phyloP scores from a whole-genome alignment of 2,329 filamentous ascomycete genomes.

The Lomentospora prolificans region DNA sequence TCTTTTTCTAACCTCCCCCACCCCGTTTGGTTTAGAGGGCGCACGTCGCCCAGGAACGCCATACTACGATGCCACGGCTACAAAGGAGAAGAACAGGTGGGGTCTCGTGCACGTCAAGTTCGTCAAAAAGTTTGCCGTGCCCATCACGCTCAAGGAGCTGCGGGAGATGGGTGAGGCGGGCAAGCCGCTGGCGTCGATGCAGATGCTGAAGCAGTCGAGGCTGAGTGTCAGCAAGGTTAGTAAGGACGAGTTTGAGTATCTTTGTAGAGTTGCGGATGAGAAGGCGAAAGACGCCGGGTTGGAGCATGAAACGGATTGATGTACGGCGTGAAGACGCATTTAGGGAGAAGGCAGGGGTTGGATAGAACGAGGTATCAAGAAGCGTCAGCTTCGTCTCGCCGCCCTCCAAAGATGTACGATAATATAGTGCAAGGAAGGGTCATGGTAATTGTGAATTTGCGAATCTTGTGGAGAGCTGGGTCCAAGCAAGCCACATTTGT shows the following conservation, averaged over 20 bases:
- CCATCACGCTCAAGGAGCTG: conserved; percentile 62
- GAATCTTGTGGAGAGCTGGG: no score
- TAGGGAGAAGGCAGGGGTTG: no score
- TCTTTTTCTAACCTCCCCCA: conserved; percentile 6
- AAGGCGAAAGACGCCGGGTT: conserved; percentile 29
- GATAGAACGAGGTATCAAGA: no score
- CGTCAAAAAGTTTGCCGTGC: conserved; percentile 66
- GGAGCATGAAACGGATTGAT: conserved; percentile 20
- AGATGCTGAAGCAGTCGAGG: conserved; percentile 72
- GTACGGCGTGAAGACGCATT: background rate
- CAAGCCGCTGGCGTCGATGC: conserved; percentile 60
- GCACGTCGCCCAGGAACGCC: conserved; percentile 33
- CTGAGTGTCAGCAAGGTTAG: conserved; percentile 69
- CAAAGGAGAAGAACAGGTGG: conserved; percentile 52
- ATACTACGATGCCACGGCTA: conserved; percentile 76
- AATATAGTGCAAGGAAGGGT: no score
- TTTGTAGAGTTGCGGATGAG: conserved; percentile 41
- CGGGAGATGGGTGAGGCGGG: conserved; percentile 49
- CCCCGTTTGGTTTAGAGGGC: conserved; percentile 18
- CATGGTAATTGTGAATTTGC: no score
- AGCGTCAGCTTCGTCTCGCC: no score
- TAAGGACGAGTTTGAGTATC: conserved; percentile 53
- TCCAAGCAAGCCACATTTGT: background rate
- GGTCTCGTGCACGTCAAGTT: conserved; percentile 83
- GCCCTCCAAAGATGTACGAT: no score